These are phyloP conservation scores for Xanthoconium stramineum DNA, from an alignment of 768 basidiomycete species.

Conservation along the genomic window DNA sequence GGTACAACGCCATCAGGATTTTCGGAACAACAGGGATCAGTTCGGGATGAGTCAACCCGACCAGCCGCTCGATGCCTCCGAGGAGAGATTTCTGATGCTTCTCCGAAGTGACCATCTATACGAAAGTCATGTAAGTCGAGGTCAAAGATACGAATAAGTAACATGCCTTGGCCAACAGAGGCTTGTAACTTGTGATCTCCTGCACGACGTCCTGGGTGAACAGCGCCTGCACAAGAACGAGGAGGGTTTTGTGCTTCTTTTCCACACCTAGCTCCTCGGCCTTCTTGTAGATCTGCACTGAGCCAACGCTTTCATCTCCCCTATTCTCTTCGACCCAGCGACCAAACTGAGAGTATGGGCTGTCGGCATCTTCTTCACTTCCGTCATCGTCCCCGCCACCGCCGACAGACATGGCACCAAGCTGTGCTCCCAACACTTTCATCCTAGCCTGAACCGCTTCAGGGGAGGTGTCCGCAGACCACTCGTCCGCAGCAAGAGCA, in stretches of 20 bases:
- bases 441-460: conserved; percentile 85
- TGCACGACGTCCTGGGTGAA: conserved; percentile 71
- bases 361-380: conserved; percentile 82
- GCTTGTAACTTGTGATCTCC: conserved; percentile 62
- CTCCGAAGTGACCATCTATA: conserved; percentile 83
- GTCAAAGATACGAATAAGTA: not conserved
- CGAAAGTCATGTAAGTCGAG: conserved; percentile 6
- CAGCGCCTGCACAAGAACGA: conserved; percentile 78
- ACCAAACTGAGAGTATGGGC: conserved; percentile 81
- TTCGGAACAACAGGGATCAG: conserved; percentile 76
- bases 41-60: conserved; percentile 72
- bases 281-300: conserved; percentile 78
- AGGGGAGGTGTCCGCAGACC: conserved; percentile 89
- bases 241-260: conserved; percentile 89
- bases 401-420: conserved; percentile 51
- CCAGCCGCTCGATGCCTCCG: conserved; percentile 87
- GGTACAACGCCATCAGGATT: conserved; percentile 92
- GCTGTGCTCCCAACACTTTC: conserved; percentile 58
- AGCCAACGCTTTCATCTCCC: conserved; percentile 33
- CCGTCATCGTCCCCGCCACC: conserved; percentile 73
- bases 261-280: conserved; percentile 88
- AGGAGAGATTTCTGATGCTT: conserved; percentile 94
- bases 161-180: conserved; percentile 70
- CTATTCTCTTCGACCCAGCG: conserved; percentile 80
- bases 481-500: conserved; percentile 66